Conservation (phyloP, 805 yeast genomes). For the Vanderwaltozyma tropicalis region DNA sequence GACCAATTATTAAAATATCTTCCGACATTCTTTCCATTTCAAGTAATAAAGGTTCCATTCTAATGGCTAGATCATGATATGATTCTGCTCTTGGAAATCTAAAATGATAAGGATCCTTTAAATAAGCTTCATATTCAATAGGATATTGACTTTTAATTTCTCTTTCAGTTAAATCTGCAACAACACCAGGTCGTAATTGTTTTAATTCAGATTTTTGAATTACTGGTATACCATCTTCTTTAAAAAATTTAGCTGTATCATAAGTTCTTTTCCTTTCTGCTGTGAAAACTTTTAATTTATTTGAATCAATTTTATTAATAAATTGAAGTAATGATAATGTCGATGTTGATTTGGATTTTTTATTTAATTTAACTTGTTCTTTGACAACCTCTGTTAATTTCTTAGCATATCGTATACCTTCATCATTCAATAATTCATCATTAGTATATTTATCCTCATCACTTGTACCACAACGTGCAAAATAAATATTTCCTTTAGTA, state of each 20-base stretch:
- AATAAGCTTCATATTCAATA: slow-evolving; percentile 53
- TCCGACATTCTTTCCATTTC: slow-evolving; percentile 90
- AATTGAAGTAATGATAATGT: background rate
- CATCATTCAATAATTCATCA: slow-evolving; percentile 75
- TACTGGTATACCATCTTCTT: slow-evolving; percentile 50
- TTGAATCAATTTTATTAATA: background rate
- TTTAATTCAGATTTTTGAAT: slow-evolving; percentile 74
- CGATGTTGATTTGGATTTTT: background rate
- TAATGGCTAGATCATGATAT: slow-evolving; percentile 89
- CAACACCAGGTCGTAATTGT: slow-evolving; percentile 82
- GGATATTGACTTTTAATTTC: slow-evolving; percentile 56
- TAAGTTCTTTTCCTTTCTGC: slow-evolving; percentile 79
- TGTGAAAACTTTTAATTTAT: slow-evolving; percentile 63
- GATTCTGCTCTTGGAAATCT: slow-evolving; percentile 89
- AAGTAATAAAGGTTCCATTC: slow-evolving; percentile 83
- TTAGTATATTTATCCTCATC: slow-evolving; percentile 45
- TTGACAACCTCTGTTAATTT: slow-evolving; percentile 50
- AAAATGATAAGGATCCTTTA: slow-evolving; percentile 82
- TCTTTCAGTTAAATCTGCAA: slow-evolving; percentile 54
- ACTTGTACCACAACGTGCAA: slow-evolving; percentile 67
- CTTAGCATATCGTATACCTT: slow-evolving; percentile 59
- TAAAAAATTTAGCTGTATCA: slow-evolving; percentile 65
- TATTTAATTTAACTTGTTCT: slow-evolving; percentile 18
- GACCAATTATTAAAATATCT: slow-evolving; percentile 83
- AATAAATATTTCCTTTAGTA: slow-evolving; percentile 81